These are phyloP conservation scores for Medicago ruthenica DNA, from an alignment of 306 rosid species.

Conservation along the genomic window DNA sequence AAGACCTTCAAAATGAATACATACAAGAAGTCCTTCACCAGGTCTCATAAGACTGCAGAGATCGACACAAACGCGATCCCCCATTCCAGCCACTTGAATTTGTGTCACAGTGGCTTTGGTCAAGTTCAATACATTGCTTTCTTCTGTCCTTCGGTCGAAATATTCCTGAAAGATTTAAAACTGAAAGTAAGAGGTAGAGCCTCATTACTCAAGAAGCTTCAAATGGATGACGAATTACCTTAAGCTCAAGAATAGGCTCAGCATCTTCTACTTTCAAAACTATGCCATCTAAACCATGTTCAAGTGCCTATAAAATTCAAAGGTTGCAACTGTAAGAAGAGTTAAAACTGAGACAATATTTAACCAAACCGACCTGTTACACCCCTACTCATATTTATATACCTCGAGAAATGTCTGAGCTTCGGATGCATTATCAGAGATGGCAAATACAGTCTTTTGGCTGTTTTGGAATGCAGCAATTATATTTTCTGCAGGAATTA, in stretches of 20 bases:
- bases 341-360: conserved; percentile 3
- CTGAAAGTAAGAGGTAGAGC: conserved; percentile 50
- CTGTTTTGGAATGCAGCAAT: conserved; percentile 85
- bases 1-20: conserved; percentile 30
- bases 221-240: conserved; percentile 58
- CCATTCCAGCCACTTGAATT: conserved; percentile 82
- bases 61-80: conserved; percentile 96
- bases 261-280: conserved; percentile 78
- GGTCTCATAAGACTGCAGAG: conserved; percentile 91
- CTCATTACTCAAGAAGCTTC: conserved; percentile 36
- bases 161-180: conserved; percentile 70
- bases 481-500: conserved; percentile 92
- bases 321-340: conserved; percentile 17
- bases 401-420: conserved; percentile 91
- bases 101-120: conserved; percentile 71
- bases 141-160: conserved; percentile 80
- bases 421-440: conserved; percentile 63
- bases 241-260: conserved; percentile 73
- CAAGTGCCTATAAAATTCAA: conserved; percentile 71
- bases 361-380: neutral
- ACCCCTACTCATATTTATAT: conserved; percentile 7
- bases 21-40: conserved; percentile 94
- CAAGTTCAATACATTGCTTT: conserved; percentile 68
- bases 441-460: conserved; percentile 71
- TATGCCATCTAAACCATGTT: conserved; percentile 89